Base-by-base conservation (phyloP, 805 yeast species). In the Lachancea dasiensis region DNA sequence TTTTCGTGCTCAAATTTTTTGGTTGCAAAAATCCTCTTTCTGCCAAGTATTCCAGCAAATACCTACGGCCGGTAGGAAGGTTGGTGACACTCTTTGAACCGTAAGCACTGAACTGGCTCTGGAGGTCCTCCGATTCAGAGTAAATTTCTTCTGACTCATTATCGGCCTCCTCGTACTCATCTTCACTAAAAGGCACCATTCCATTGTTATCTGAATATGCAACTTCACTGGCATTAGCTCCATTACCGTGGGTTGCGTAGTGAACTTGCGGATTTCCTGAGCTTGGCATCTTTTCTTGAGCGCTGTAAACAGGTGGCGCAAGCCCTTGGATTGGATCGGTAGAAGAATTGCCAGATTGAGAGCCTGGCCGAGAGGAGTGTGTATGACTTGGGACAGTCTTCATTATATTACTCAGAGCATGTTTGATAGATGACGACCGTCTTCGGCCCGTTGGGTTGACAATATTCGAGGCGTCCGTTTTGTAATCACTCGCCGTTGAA, bases 1-100 rank as follows among this genome's bases (percentile, higher is more conserved):
- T 39, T n/a, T 44, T 46, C 10, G 46, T 45, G 1, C 46, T 26
- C 6, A 54, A 25, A 2, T 28, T 20, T 34, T 41, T 50, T 13
- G 60, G 51, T 18, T 39, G 28, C 8, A 56, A 32, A 21, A 60
- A 50, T 7, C 64, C 64, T 33, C 61, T 48, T 14, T 47, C 50
- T 2, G 45, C 31, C 8, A 57, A 40, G 40, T 57, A 57, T 26
- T 52, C 37, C 6, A 43, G 26, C 32, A 42, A 22, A 15, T 34
- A 30, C 26, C 26, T 39, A 13, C 29, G 37, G 18, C 36, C 31
- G 11, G 10, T 28, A 3, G 31, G 25, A 1, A 25, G 11, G 11
- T 26, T 34, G 10, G 22, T 29, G 6, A 21, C 26, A 15, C 10
- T 18, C 31, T 19, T 37, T 21, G 36, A 22, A 7, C 21, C 17